Evolutionary conservation across 257 asterid species (phyloP), one percentile per base, ranked within the genome.

Genomic region (Ilex aquifolium): DNA sequence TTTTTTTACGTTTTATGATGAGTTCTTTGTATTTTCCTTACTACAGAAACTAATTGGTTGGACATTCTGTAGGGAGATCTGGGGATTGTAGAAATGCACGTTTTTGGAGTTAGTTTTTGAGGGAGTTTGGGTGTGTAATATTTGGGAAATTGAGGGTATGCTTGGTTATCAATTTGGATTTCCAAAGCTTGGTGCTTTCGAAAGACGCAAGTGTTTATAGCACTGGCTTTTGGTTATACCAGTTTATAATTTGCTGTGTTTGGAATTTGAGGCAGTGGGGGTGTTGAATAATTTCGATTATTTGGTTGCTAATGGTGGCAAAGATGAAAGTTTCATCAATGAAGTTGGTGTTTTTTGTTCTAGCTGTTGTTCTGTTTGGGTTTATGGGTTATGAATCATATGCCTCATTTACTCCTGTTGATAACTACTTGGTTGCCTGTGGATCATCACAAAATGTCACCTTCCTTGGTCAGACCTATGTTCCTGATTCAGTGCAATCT

Each of bases 401-500:
- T 66, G 82, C 85, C 59, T 76, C 81, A 49, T 86, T 69, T 61
- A 61, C 81, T n/a, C 91, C 95, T 62, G 73, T 77, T 69, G 84
- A 86, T 77, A 79, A 36, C 27, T 79, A 77, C 78, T 72, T 83
- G 61, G 68, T 86, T 62, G 88, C 75, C 48, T 86, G 95, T 68
- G 95, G 95, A 79, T 83, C 95, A 68, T 71, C 83, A n/a, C 79
- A 79, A 67, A 77, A 79, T 64, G 88, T 83, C 61, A 69, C 85
- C 29, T 86, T 69, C 67, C 80, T 76, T 56, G 85, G 83, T 48
- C 86, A 67, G 27, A 79, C 80, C 14, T 86, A 79, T 31, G 67
- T 69, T 29, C 83, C 95, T 14, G 95, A 86, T 65, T 78, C 81
- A 32, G 51, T 30, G 65, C 83, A 59, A 62, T 76, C 87, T 52